Percentiles rank a stretch among this genome's conserved stretches.
These are phyloP conservation scores for Ogataea pilisensis DNA, from an alignment of 805 yeast species.

Conservation along the genomic window DNA sequence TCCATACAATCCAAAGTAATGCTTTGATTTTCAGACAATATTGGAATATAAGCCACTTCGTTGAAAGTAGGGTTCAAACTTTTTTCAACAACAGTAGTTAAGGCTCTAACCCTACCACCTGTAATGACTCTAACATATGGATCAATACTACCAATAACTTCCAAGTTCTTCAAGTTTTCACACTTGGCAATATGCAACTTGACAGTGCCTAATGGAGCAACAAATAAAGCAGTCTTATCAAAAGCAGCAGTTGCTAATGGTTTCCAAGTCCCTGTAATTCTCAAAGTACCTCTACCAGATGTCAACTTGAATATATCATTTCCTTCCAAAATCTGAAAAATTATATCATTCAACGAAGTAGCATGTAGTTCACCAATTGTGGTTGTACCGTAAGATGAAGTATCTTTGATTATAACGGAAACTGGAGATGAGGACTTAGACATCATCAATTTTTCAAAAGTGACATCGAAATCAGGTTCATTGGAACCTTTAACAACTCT, in stretches of 20 bases:
- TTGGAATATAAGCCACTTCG: constrained; percentile 55
- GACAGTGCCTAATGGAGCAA: constrained; percentile 64
- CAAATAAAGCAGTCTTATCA: constrained; percentile 34
- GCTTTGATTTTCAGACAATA: constrained; percentile 56
- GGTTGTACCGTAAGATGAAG: constrained; percentile 44
- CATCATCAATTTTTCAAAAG: constrained; percentile 56
- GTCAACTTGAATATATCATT: constrained; percentile 45
- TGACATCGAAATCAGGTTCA: constrained; percentile 69
- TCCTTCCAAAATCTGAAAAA: constrained; percentile 46
- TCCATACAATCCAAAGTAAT: constrained; percentile 59
- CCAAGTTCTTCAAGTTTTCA: constrained; percentile 48
- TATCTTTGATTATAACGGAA: constrained; percentile 57
- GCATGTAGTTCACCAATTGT: constrained; percentile 52
- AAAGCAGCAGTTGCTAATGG: constrained; percentile 56
- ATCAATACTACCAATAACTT: constrained; percentile 68
- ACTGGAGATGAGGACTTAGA: constrained; percentile 55
- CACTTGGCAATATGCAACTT: constrained; percentile 57
- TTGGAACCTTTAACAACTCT: constrained; percentile 64
- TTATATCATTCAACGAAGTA: constrained; percentile 49
- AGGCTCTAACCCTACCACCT: constrained; percentile 54
- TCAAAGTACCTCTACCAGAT: constrained; percentile 50
- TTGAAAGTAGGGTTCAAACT: constrained; percentile 57
- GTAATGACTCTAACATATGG: constrained; percentile 62
- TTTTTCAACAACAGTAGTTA: constrained; percentile 51
- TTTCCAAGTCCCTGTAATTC: constrained; percentile 63